These are phyloP conservation scores for Arctostaphylos glauca DNA, from an alignment of 148 eudicot genomes.

Conservation along the genomic window DNA sequence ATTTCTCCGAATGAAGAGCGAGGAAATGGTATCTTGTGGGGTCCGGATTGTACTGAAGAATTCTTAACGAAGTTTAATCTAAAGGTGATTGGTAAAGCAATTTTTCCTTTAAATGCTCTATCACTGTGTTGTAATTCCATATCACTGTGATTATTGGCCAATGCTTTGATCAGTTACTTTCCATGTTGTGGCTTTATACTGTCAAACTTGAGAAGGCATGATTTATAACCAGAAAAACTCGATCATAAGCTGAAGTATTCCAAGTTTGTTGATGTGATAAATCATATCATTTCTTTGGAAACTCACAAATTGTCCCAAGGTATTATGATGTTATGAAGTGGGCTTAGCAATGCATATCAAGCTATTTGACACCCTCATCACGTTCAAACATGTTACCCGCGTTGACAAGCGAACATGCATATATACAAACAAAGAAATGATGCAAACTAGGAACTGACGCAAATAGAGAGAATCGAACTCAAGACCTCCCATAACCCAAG, in stretches of 20 bases:
- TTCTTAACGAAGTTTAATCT: conserved; percentile 72
- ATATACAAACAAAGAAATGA: background rate
- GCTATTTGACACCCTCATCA: background rate
- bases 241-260: too few relatives aligned
- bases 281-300: too few relatives aligned
- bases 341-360: background rate
- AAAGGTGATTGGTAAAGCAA: conserved; percentile 51
- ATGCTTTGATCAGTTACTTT: too few relatives aligned
- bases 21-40: conserved; percentile 95
- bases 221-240: too few relatives aligned
- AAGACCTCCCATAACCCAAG: background rate
- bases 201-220: too few relatives aligned
- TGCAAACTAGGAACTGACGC: background rate
- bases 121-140: background rate
- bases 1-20: conserved; percentile 84
- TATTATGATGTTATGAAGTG: too few relatives aligned
- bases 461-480: background rate
- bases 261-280: too few relatives aligned
- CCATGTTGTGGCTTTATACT: too few relatives aligned
- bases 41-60: conserved; percentile 90
- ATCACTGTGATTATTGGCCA: too few relatives aligned
- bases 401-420: background rate
- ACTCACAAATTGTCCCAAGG: too few relatives aligned
- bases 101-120: background rate
- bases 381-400: background rate